phyloP scores from a whole-genome alignment of 352 stramenopile genomes.

The Pythium chondricola region DNA sequence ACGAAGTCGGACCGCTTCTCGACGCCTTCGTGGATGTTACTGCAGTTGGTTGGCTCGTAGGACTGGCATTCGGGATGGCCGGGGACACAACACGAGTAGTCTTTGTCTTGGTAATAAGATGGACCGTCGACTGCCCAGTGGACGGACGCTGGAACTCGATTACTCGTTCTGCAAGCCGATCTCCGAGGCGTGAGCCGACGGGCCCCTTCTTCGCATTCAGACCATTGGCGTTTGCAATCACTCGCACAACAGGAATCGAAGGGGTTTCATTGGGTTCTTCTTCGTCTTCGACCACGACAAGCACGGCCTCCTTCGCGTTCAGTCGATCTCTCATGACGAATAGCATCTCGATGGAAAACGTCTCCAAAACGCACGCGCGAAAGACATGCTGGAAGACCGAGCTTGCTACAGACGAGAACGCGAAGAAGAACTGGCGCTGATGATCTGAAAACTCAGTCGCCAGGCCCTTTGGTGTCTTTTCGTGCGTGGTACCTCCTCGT shows the following conservation, averaged over 20 bases:
- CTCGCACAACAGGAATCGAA: neutral
- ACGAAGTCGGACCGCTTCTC: too few species aligned
- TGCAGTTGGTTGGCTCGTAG: too few species aligned
- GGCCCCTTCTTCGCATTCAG: too few species aligned
- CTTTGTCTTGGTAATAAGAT: too few species aligned
- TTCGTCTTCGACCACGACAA: constrained; percentile 20
- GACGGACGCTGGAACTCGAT: too few species aligned
- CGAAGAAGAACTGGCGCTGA: constrained; percentile 54
- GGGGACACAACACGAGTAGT: too few species aligned
- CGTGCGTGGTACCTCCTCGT: neutral
- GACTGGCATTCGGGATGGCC: too few species aligned
- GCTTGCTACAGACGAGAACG: constrained; percentile 35
- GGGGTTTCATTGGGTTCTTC: neutral
- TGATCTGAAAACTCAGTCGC: constrained; percentile 30
- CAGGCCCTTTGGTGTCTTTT: neutral
- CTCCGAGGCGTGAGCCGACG: too few species aligned
- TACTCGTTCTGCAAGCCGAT: too few species aligned
- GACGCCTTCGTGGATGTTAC: too few species aligned
- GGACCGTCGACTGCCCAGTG: too few species aligned
- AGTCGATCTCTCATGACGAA: constrained; percentile 41
- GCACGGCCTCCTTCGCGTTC: constrained; percentile 35
- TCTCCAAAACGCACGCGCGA: constrained; percentile 46
- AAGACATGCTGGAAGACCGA: constrained; percentile 53
- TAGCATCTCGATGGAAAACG: constrained; percentile 32
- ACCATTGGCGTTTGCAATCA: constrained; percentile 21